phyloP scores from a whole-genome alignment of 306 rosid genomes.

The Crataegus laevigata region DNA sequence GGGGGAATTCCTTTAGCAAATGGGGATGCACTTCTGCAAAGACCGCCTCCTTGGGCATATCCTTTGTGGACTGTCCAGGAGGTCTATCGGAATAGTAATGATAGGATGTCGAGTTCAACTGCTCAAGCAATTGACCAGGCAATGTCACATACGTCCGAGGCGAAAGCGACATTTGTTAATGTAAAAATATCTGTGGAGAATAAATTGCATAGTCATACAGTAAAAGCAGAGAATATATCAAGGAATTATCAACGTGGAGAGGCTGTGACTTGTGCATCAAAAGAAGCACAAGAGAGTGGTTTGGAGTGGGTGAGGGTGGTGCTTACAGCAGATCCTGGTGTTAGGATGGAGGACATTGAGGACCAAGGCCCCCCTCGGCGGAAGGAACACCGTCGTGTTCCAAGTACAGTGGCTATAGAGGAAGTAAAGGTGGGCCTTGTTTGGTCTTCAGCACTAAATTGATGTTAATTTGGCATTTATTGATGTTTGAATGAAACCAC shows the following conservation, averaged over 20 bases:
- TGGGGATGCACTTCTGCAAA: slow-evolving; percentile 84
- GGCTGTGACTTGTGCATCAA: slow-evolving; percentile 20
- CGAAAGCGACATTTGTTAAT: slow-evolving; percentile 59
- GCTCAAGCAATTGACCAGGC: slow-evolving; percentile 99
- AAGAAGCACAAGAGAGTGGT: slow-evolving; percentile 43
- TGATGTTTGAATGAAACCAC: slow-evolving; percentile 4
- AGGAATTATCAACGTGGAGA: slow-evolving; percentile 19
- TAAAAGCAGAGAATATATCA: slow-evolving; percentile 22
- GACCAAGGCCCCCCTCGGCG: slow-evolving; percentile 61
- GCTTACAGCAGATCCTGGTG: slow-evolving; percentile 74
- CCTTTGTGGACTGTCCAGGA: slow-evolving; percentile 95
- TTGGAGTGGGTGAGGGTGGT: slow-evolving; percentile 84
- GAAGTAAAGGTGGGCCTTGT: slow-evolving; percentile 82
- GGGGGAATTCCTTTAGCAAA: slow-evolving; percentile 98
- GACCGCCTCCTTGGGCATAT: slow-evolving; percentile 99
- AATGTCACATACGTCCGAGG: slow-evolving; percentile 72
- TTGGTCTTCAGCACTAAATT: slow-evolving; percentile 6
- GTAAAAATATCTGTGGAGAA: slow-evolving; percentile 55
- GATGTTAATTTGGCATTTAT: slow-evolving; percentile 11
- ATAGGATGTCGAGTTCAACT: slow-evolving; percentile 95
- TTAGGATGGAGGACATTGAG: slow-evolving; percentile 87
- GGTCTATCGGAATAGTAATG: slow-evolving; percentile 92
- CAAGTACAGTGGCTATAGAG: slow-evolving; percentile 94
- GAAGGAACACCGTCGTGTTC: slow-evolving; percentile 98
- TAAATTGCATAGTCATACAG: slow-evolving; percentile 28